Percentiles rank a stretch among this genome's conserved stretches.
Evolutionary conservation across 352 stramenopile genomes (phyloP).

Genomic region (Globisporangium ultimum): DNA sequence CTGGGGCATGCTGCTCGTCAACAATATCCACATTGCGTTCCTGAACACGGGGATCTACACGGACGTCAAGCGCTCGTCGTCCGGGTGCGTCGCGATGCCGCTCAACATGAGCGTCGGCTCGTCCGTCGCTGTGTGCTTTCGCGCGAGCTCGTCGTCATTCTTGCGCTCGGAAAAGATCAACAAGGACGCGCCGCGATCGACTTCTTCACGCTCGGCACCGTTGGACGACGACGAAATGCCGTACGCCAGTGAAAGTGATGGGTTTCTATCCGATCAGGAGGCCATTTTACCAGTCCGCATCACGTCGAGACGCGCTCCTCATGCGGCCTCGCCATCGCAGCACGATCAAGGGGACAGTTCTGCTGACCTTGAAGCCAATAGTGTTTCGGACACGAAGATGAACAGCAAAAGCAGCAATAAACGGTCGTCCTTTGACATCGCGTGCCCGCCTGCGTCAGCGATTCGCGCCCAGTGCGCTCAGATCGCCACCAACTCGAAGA

Average conservation of each 20-base stretch:
- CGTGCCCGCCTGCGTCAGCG: slow-evolving; percentile 3
- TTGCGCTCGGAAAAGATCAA: slow-evolving; percentile 21
- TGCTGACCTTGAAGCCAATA: not conserved
- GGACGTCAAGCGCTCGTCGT: slow-evolving; percentile 70
- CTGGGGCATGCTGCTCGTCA: slow-evolving; percentile 80
- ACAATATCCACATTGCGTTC: slow-evolving; percentile 86
- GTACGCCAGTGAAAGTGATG: slow-evolving; percentile 13
- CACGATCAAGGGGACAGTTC: not conserved
- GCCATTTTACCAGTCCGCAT: slow-evolving; percentile 6
- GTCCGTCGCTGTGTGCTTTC: slow-evolving; percentile 60
- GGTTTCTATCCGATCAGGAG: slow-evolving; percentile 16
- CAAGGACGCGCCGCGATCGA: slow-evolving; percentile 6
- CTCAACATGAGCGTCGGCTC: slow-evolving; percentile 42
- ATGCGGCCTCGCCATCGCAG: not conserved
- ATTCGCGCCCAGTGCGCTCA: slow-evolving; percentile 9
- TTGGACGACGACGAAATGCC: slow-evolving; percentile 10
- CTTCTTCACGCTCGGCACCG: not conserved
- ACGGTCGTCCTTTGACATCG: not conserved
- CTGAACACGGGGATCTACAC: slow-evolving; percentile 85
- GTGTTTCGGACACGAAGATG: not conserved
- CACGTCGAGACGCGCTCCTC: slow-evolving; percentile 6
- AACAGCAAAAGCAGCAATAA: not conserved
- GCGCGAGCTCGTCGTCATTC: slow-evolving; percentile 31
- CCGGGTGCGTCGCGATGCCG: slow-evolving; percentile 37
- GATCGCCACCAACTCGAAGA: not conserved